A percentile compares a stretch with the other conserved stretches of the same genome.
Conservation (phyloP, 306 rosid genomes). For the Cotoneaster glaucophyllus region DNA sequence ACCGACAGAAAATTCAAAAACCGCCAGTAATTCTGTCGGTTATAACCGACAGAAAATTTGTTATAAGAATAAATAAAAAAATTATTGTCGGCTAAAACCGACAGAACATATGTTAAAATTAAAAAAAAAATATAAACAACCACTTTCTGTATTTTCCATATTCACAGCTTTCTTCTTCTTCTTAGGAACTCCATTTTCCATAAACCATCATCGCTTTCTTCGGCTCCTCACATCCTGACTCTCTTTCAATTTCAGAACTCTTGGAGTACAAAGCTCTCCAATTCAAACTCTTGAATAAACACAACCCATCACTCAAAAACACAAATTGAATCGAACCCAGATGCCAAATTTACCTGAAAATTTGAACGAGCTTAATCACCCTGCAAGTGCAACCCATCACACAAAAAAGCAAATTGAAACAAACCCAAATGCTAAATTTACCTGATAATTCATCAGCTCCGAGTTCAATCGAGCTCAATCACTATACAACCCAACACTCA, state of each 20-base stretch:
- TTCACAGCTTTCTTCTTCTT: too few relatives aligned
- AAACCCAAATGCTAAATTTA: slow-evolving; percentile 28
- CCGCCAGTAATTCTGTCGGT: too few relatives aligned
- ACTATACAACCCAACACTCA: slow-evolving; percentile 44
- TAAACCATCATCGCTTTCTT: too few relatives aligned
- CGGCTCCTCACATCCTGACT: slow-evolving; percentile 28
- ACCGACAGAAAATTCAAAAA: too few relatives aligned
- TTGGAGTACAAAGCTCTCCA: slow-evolving; percentile 49
- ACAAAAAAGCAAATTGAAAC: slow-evolving; percentile 4
- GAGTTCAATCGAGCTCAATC: slow-evolving; percentile 2
- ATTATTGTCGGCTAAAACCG: too few relatives aligned
- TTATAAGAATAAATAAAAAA: too few relatives aligned
- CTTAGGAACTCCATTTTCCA: too few relatives aligned
- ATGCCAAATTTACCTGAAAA: slow-evolving; percentile 27
- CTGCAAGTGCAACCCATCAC: slow-evolving; percentile 57
- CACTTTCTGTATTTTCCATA: too few relatives aligned
- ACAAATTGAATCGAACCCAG: slow-evolving; percentile 17
- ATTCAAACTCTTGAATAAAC: slow-evolving; percentile 81
- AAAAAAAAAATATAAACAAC: too few relatives aligned
- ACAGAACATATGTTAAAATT: too few relatives aligned
- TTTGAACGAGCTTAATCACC: slow-evolving; percentile 1
- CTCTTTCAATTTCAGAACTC: slow-evolving; percentile 37
- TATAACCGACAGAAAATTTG: too few relatives aligned
- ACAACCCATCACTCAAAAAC: slow-evolving; percentile 65
- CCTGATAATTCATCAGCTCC: slow-evolving; percentile 37